Percentiles rank a stretch among this genome's conserved stretches.
Evolutionary conservation across 768 basidiomycete genomes (phyloP).

Genomic region (Boletus insuetus): DNA sequence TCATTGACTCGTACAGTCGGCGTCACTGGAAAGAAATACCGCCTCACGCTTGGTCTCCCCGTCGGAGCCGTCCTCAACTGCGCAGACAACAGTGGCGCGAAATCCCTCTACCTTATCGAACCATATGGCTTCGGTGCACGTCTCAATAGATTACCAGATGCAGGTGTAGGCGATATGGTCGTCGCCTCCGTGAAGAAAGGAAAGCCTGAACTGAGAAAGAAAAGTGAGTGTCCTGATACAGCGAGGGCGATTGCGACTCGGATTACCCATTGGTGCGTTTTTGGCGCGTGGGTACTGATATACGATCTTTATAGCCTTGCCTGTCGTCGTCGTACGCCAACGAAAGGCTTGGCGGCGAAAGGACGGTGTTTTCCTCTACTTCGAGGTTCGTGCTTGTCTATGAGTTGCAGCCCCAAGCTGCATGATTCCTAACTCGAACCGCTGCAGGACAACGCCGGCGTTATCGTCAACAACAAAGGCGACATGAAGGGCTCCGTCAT

Average conservation of each 20-base stretch:
- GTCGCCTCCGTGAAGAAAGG: constrained; percentile 99
- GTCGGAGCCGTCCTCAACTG: constrained; percentile 95
- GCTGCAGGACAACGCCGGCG: constrained; percentile 85
- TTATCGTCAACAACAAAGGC: constrained; percentile 97
- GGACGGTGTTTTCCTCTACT: constrained; percentile 99
- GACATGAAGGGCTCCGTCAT: constrained; percentile 99
- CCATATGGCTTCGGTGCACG: constrained; percentile 94
- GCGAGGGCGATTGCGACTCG: neutral
- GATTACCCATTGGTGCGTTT: neutral
- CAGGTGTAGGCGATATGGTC: constrained; percentile 93
- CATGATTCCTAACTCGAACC: neutral
- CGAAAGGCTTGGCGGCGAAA: constrained; percentile 97
- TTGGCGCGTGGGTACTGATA: constrained; percentile 1
- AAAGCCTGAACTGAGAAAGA: constrained; percentile 99
- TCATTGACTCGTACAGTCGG: constrained; percentile 34
- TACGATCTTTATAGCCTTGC: constrained; percentile 68
- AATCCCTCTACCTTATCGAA: constrained; percentile 92
- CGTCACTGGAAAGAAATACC: constrained; percentile 93
- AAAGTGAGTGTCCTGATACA: constrained; percentile 62
- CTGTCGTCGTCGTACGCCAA: constrained; percentile 94
- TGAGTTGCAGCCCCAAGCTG: neutral
- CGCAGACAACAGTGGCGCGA: constrained; percentile 99
- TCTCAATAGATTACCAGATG: constrained; percentile 96
- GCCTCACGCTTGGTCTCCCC: constrained; percentile 91
- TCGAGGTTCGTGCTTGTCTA: constrained; percentile 57